Evolutionary conservation across 2,329 filamentous ascomycete genomes (phyloP).

Genomic region (Ascocoryne sarcoides): DNA sequence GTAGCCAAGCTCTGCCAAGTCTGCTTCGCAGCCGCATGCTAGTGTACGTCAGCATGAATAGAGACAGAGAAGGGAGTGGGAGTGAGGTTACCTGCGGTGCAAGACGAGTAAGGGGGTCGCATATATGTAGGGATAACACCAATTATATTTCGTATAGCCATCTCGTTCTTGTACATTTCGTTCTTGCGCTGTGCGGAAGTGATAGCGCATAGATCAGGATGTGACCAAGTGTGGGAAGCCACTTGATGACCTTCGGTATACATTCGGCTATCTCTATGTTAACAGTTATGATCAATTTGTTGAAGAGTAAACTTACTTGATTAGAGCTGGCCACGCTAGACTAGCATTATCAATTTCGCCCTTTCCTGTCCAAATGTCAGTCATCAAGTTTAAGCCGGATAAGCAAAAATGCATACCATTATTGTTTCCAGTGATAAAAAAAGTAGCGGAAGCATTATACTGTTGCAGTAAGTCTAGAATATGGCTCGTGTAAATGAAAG

Average conservation of each 20-base stretch:
- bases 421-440: constrained; percentile 39
- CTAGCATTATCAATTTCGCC: constrained; percentile 44
- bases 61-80: background rate
- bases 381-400: background rate
- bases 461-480: constrained; percentile 51
- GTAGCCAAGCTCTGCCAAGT: constrained; percentile 35
- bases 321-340: constrained; percentile 32
- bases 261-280: constrained; percentile 9
- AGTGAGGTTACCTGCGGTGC: constrained; percentile 23
- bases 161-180: constrained; percentile 44
- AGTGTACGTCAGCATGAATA: background rate
- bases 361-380: constrained; percentile 39
- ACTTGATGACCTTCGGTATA: constrained; percentile 47
- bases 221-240: constrained; percentile 48
- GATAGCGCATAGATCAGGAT: constrained; percentile 37
- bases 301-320: constrained; percentile 10
- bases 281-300: background rate
- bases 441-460: constrained; percentile 56
- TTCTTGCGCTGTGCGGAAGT: constrained; percentile 35
- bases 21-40: constrained; percentile 27
- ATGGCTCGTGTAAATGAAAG: constrained; percentile 50
- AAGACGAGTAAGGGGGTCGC: constrained; percentile 37
- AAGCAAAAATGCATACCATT: constrained; percentile 10
- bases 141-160: constrained; percentile 45
- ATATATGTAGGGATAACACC: constrained; percentile 47